phyloP scores from a whole-genome alignment of 2,329 filamentous ascomycete genomes.

The Alternaria dauci region DNA sequence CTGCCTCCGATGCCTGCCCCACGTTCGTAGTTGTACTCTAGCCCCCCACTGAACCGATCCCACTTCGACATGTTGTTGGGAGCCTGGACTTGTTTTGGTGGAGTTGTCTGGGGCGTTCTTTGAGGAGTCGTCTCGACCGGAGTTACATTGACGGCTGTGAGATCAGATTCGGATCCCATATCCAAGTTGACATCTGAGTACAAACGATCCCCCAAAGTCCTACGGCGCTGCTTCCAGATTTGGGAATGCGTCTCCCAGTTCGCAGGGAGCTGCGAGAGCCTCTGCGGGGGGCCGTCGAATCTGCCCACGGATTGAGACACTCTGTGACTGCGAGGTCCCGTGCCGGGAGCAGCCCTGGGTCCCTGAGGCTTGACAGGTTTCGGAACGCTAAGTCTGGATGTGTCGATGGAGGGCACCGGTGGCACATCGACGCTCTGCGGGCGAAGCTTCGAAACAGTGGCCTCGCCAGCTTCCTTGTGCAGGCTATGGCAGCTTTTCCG shows the following conservation, averaged over 20 bases:
- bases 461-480: constrained; percentile 36
- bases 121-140: neutral
- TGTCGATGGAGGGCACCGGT: constrained; percentile 37
- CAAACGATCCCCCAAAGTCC: constrained; percentile 40
- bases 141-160: neutral
- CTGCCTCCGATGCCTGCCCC: constrained; percentile 48
- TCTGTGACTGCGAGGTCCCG: constrained; percentile 26
- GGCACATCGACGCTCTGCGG: constrained; percentile 33
- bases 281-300: constrained; percentile 19
- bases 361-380: constrained; percentile 17
- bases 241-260: constrained; percentile 40
- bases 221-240: constrained; percentile 42
- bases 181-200: constrained; percentile 22
- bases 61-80: constrained; percentile 15
- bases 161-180: neutral
- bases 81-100: neutral
- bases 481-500: constrained; percentile 42
- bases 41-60: constrained; percentile 50
- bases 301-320: constrained; percentile 30
- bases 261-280: constrained; percentile 17
- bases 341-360: constrained; percentile 7
- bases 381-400: constrained; percentile 17
- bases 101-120: neutral
- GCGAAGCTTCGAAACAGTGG: constrained; percentile 25
- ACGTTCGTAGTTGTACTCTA: constrained; percentile 48